Evolutionary conservation across 306 rosid species (phyloP), one percentile per base, ranked within the genome.

Genomic region (Fragaria vesca): DNA sequence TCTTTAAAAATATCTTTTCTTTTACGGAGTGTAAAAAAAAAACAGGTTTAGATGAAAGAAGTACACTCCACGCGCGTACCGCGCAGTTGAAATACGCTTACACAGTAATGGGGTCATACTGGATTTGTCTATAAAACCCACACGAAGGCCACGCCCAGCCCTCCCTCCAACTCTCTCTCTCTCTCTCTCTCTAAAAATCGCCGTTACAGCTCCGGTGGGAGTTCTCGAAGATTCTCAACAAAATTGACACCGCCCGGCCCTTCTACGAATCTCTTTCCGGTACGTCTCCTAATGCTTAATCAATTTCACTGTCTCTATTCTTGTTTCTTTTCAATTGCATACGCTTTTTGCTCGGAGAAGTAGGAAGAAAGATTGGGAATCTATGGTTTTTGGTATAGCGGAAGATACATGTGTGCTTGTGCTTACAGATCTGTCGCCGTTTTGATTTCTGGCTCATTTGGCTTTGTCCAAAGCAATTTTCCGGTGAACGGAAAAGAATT

Each of bases 111-210:
- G 30, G 20, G 26, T 57, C 32, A 8, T 40, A 11, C 57, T 24
- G 57, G 78, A 58, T 42, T 58, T 58, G 43, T 16, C 78, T 62
- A 75, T 75, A 75, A 28, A 75, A 17, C 2, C 47, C n/a, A 4
- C 8, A 62, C 58, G 30, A 45, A 60, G 12, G 70, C 7, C 15
- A 10, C 45, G 4, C 8, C 12, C n/a, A 17, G 1, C 43, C 55
- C 26, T 58, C 69, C 28, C 13, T 16, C 28, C 57, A 7, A 48
- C 16, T 24, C 18, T 30, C 21, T 12, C 42, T 47, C 17, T 12
- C 28, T 26, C 45, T 26, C 58, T 18, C 28, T 16, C 15, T 42
- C 20, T 18, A 26, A 74, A 60, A 24, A 10, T 60, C 30, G 71
- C 71, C 71, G 20, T 75, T 11, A 18, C 51, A 75, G 45, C 20